These are phyloP conservation scores for barrel medic (Medicago truncatula) DNA, from an alignment of 306 rosid genomes.

Conservation along the genomic window MtrunA17r5.0-ANR NC_053042.1:53042501-53043000, in stretches of 20 bases:
- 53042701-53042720: conserved; percentile 67
- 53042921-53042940: conserved; percentile 6
- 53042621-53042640: conserved; percentile 89
- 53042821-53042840: background rate
- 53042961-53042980: conserved; percentile 2
- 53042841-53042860: background rate
- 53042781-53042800: conserved; percentile 23
- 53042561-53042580: conserved; percentile 49
- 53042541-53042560: conserved; percentile 41
- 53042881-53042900: background rate
- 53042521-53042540: conserved; percentile 41
- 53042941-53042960: background rate
- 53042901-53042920: background rate
- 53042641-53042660: conserved; percentile 83
- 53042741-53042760: conserved; percentile 32
- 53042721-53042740: conserved; percentile 73
- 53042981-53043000: conserved; percentile 6
- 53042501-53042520: conserved; percentile 99
- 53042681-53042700: conserved; percentile 86
- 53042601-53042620: conserved; percentile 93
- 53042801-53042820: conserved; percentile 4
- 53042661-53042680: conserved; percentile 99
- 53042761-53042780: conserved; percentile 25
- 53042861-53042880: background rate
- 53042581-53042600: conserved; percentile 61